Conservation (phyloP, 495 filamentous ascomycete genomes). For the Astrocystis sublimbata region DNA sequence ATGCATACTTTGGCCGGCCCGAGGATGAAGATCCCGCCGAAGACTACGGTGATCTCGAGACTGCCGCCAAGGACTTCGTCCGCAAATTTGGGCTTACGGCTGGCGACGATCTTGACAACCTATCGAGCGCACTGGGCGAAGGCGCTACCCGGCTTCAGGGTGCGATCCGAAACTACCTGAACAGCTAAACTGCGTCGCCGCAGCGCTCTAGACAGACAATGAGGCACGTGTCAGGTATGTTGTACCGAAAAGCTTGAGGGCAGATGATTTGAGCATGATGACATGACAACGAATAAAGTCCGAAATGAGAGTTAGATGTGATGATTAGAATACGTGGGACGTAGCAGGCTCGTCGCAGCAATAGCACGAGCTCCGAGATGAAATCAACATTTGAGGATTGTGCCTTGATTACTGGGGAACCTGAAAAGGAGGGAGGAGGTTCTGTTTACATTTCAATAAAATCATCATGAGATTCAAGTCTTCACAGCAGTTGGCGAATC, state of each 20-base stretch:
- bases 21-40: conserved; percentile 66
- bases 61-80: conserved; percentile 91
- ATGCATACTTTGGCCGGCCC: conserved; percentile 92
- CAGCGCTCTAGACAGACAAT: neutral
- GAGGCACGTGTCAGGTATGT: neutral
- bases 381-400: neutral
- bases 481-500: no score
- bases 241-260: neutral
- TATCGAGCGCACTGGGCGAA: conserved; percentile 78
- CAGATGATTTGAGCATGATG: neutral
- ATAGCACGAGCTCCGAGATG: neutral
- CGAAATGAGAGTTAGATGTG: neutral
- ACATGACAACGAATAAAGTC: neutral
- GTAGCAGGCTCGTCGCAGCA: neutral
- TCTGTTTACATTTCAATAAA: conserved; percentile 14
- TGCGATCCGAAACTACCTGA: conserved; percentile 82
- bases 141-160: conserved; percentile 83
- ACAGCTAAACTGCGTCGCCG: conserved; percentile 29
- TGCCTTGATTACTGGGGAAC: neutral
- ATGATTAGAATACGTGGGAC: neutral
- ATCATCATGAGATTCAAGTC: neutral
- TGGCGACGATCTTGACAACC: conserved; percentile 89
- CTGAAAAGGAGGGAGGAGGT: neutral
- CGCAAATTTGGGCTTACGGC: conserved; percentile 93
- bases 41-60: conserved; percentile 86